Evolutionary conservation across 2,329 filamentous ascomycete species (phyloP).

Genomic region (Cladosporium sp.): DNA sequence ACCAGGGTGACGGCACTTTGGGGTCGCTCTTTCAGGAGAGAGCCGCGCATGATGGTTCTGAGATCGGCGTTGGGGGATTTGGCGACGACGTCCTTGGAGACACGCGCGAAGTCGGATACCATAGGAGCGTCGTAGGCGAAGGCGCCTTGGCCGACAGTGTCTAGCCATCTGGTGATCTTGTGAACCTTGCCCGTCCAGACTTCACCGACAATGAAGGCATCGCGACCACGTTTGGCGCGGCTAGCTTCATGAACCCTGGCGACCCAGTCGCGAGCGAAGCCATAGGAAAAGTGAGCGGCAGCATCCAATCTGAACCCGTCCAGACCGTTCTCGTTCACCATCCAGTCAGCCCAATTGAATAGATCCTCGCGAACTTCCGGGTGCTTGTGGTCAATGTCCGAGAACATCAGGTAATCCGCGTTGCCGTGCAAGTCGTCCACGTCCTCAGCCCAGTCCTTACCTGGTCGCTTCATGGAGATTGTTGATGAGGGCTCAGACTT

Average conservation of each 20-base stretch:
- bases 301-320: slow-evolving; percentile 68
- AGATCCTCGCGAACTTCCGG: slow-evolving; percentile 62
- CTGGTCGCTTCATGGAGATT: slow-evolving; percentile 26
- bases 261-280: slow-evolving; percentile 65
- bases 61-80: slow-evolving; percentile 54
- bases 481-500: slow-evolving; percentile 4
- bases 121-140: slow-evolving; percentile 67
- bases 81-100: slow-evolving; percentile 45
- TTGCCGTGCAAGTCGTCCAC: slow-evolving; percentile 65
- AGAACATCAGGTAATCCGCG: slow-evolving; percentile 66
- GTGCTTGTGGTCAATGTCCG: slow-evolving; percentile 63
- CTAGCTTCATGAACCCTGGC: slow-evolving; percentile 49
- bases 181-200: slow-evolving; percentile 61
- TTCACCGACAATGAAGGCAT: slow-evolving; percentile 65
- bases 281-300: slow-evolving; percentile 65
- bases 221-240: slow-evolving; percentile 30
- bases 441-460: slow-evolving; percentile 60
- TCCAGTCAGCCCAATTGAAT: slow-evolving; percentile 64
- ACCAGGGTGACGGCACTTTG: slow-evolving; percentile 54
- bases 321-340: slow-evolving; percentile 57
- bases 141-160: slow-evolving; percentile 47
- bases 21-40: slow-evolving; percentile 21
- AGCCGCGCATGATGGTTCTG: slow-evolving; percentile 35
- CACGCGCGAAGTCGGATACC: slow-evolving; percentile 61
- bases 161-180: slow-evolving; percentile 52